These are phyloP conservation scores for Neospora caninum DNA, from an alignment of 169 alveolate species.

Conservation along the genomic window DNA sequence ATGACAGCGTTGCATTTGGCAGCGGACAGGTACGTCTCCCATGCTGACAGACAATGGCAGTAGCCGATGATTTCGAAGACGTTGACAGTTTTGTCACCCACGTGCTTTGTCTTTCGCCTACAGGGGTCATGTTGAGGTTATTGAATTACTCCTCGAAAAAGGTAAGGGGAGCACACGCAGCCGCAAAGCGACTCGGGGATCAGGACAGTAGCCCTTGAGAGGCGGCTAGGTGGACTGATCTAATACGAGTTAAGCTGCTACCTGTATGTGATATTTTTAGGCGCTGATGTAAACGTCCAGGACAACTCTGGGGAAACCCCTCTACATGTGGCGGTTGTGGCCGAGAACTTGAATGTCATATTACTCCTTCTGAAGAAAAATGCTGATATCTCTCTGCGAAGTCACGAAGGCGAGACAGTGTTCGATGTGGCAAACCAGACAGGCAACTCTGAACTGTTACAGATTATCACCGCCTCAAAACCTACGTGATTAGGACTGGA, in stretches of 20 bases:
- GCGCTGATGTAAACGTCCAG: conserved; percentile 54
- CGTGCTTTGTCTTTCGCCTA: background rate
- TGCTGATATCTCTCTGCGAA: conserved; percentile 31
- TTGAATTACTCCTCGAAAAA: conserved; percentile 19
- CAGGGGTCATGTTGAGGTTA: conserved; percentile 44
- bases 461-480: background rate
- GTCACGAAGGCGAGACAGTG: conserved; percentile 48
- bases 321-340: conserved; percentile 64
- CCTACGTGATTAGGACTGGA: background rate
- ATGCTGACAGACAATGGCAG: background rate
- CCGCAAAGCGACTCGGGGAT: background rate
- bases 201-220: background rate
- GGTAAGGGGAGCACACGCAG: conserved; percentile 35
- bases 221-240: too few relatives aligned
- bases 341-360: conserved; percentile 43
- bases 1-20: conserved; percentile 66
- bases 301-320: conserved; percentile 67
- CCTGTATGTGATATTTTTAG: conserved; percentile 1
- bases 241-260: background rate
- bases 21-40: conserved; percentile 51
- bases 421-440: background rate
- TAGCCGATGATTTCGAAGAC: background rate
- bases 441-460: background rate
- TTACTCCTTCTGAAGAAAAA: conserved; percentile 8
- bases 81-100: background rate